Conservation (phyloP, 352 stramenopile genomes). For the Globisporangium mamillatum region DNA sequence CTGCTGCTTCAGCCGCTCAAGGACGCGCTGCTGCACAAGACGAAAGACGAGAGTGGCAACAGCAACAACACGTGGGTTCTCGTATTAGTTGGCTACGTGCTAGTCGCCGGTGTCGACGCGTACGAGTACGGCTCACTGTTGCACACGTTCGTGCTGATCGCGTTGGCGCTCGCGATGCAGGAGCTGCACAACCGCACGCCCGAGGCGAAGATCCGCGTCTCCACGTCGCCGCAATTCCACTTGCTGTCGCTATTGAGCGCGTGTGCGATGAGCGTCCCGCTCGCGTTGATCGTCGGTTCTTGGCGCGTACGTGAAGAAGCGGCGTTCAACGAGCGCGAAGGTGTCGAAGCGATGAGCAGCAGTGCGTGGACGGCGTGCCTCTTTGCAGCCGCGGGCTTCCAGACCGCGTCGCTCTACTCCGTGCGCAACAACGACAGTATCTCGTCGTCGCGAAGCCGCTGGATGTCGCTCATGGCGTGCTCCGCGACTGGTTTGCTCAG, state of each 20-base stretch:
- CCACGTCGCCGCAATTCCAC: conserved; percentile 33
- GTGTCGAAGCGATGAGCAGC: not conserved
- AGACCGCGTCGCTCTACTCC: conserved; percentile 23
- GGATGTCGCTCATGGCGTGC: conserved; percentile 40
- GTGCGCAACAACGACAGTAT: conserved; percentile 24
- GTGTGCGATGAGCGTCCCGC: conserved; percentile 28
- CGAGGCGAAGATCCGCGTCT: conserved; percentile 25
- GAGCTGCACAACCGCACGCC: conserved; percentile 21
- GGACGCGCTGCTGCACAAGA: conserved; percentile 12
- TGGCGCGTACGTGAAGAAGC: conserved; percentile 17
- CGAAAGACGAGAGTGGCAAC: not conserved
- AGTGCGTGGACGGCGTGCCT: conserved; percentile 11
- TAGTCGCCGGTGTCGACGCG: conserved; percentile 57
- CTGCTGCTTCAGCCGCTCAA: conserved; percentile 49
- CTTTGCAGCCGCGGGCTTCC: conserved; percentile 13
- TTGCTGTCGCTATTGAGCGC: conserved; percentile 36
- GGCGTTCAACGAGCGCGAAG: conserved; percentile 18
- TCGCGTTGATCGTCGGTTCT: conserved; percentile 21
- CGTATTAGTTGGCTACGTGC: conserved; percentile 44
- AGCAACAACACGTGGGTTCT: conserved; percentile 26
- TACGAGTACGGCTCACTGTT: conserved; percentile 67
- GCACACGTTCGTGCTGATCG: conserved; percentile 49
- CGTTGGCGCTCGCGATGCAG: conserved; percentile 36
- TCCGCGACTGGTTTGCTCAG: conserved; percentile 35
- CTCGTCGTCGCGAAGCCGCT: conserved; percentile 25